Conservation (phyloP, 176 grass and related monocot genomes). For the Triticum aestivum region DNA sequence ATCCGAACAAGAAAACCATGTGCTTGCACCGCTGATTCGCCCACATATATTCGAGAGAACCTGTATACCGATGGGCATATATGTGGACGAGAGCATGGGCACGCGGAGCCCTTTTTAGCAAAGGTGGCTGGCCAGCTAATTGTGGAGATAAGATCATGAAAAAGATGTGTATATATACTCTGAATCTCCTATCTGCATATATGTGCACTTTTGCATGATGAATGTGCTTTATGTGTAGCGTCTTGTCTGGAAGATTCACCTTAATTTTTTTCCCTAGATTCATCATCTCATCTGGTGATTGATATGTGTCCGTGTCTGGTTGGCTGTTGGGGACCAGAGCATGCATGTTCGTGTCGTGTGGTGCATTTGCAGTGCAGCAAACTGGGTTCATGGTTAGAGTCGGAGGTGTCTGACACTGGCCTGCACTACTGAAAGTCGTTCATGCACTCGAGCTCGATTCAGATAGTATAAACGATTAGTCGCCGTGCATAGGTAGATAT, state of each 20-base stretch:
- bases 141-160: background rate
- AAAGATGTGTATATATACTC: background rate
- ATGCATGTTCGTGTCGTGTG: no score
- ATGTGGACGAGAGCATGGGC: background rate
- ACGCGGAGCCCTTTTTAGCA: background rate
- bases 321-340: background rate
- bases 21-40: no score
- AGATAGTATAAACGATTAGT: no score
- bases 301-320: background rate
- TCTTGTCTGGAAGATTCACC: background rate
- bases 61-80: background rate
- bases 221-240: background rate
- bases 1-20: no score
- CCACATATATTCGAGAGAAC: no score
- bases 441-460: no score
- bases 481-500: background rate
- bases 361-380: no score
- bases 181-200: background rate
- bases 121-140: background rate
- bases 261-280: background rate
- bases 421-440: no score
- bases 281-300: background rate
- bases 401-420: no score
- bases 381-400: no score
- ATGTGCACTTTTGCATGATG: background rate